Evolutionary conservation across 306 rosid genomes (phyloP).

Genomic region (Dryas drummondii): DNA sequence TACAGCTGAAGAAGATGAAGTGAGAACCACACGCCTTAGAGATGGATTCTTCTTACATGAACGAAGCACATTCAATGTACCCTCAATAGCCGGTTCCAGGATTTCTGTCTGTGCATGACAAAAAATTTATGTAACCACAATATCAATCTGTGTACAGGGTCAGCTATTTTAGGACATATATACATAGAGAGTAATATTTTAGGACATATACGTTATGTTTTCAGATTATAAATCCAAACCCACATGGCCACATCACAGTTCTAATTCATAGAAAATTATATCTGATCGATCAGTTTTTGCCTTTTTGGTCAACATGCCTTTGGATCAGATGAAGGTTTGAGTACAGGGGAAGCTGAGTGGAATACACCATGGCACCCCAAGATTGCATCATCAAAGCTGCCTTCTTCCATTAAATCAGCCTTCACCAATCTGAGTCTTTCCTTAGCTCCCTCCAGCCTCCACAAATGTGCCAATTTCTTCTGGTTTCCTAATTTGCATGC

Average conservation of each 20-base stretch:
- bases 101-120: slow-evolving; percentile 50
- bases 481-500: slow-evolving; percentile 44
- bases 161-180: neutral
- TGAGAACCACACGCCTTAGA: slow-evolving; percentile 65
- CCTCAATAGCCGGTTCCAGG: slow-evolving; percentile 65
- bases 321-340: slow-evolving; percentile 57
- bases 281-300: no score
- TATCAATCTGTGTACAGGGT: neutral
- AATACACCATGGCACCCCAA: slow-evolving; percentile 82
- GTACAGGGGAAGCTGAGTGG: slow-evolving; percentile 89
- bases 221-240: no score
- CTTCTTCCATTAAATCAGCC: slow-evolving; percentile 73
- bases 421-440: slow-evolving; percentile 67
- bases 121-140: neutral
- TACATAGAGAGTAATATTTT: no score
- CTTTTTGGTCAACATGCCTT: slow-evolving; percentile 39
- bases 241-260: no score
- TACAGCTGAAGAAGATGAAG: slow-evolving; percentile 80
- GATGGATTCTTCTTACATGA: slow-evolving; percentile 65
- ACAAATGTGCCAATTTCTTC: slow-evolving; percentile 61
- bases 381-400: slow-evolving; percentile 77
- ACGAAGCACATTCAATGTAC: slow-evolving; percentile 72
- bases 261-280: no score
- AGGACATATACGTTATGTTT: no score
- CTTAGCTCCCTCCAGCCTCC: slow-evolving; percentile 79